These are phyloP conservation scores for Cyanidium caldarium DNA, from an alignment of 23 red algal species.

Conservation along the genomic window DNA sequence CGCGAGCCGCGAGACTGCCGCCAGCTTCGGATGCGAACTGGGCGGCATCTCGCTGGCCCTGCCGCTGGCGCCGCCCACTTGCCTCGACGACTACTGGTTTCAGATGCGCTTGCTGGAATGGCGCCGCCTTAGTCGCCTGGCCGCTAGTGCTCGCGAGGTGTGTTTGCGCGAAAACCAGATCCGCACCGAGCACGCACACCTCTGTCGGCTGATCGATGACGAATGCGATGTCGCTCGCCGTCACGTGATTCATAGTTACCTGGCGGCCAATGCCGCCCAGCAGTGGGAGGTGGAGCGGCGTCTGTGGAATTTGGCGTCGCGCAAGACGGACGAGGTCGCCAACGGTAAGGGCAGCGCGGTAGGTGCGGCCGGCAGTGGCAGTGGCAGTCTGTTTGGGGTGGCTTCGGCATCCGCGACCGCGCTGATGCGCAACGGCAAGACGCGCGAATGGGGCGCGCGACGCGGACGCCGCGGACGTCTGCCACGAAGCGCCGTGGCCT, in stretches of 20 bases:
- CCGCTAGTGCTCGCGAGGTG: not conserved
- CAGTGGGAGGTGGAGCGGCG: not conserved
- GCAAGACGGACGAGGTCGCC: not conserved
- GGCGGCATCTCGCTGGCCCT: not conserved
- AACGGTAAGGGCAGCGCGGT: not conserved
- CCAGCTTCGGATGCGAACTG: too few species aligned
- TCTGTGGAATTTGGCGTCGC: not conserved
- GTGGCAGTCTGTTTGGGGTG: not conserved
- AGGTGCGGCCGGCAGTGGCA: not conserved
- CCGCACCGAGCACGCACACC: not conserved
- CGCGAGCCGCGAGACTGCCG: not conserved
- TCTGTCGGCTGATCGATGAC: not conserved
- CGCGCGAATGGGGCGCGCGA: not conserved
- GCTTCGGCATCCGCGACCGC: not conserved
- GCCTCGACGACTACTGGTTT: not conserved
- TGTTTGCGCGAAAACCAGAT: not conserved
- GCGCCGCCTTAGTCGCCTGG: not conserved
- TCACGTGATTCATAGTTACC: not conserved
- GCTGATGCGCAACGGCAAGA: not conserved
- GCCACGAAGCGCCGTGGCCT: not conserved
- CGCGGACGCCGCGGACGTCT: not conserved
- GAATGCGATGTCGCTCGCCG: not conserved
- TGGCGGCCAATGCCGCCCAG: not conserved
- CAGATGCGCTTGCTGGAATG: not conserved
- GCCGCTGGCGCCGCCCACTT: not conserved